Conservation (phyloP, 2,329 filamentous ascomycete genomes). For the Aspergillus cejpii region DNA sequence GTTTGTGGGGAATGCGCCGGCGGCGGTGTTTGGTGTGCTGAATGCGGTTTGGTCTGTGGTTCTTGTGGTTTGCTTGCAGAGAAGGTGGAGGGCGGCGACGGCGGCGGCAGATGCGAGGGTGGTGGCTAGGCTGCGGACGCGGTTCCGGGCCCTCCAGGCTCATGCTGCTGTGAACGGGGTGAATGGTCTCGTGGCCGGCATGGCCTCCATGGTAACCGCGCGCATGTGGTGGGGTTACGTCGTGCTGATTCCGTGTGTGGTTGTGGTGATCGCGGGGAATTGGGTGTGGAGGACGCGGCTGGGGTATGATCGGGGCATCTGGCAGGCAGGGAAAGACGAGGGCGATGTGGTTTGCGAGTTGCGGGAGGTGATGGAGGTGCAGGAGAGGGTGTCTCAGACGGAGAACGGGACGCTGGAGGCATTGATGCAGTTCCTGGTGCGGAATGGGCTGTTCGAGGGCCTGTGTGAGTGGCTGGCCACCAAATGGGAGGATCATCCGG, state of each 20-base stretch:
- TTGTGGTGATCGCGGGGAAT: constrained; percentile 44
- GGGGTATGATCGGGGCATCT: constrained; percentile 41
- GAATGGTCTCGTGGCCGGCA: constrained; percentile 45
- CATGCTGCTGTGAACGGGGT: constrained; percentile 44
- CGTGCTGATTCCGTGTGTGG: constrained; percentile 47
- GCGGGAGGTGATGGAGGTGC: neutral
- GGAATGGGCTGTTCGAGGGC: no score
- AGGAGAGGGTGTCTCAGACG: neutral
- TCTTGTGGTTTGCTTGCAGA: constrained; percentile 37
- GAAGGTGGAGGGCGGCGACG: no score
- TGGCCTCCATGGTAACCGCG: constrained; percentile 47
- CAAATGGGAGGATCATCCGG: neutral
- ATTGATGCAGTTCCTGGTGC: neutral
- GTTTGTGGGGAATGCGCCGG: constrained; percentile 49
- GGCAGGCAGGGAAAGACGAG: neutral
- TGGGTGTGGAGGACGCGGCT: constrained; percentile 45
- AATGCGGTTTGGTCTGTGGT: constrained; percentile 47
- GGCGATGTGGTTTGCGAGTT: neutral
- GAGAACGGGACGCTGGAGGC: neutral
- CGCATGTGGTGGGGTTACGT: constrained; percentile 51
- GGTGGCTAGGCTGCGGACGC: constrained; percentile 26
- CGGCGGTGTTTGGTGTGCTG: constrained; percentile 45
- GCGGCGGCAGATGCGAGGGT: neutral
- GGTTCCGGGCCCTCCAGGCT: constrained; percentile 40
- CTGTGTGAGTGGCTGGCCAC: neutral